Percentiles rank a stretch among this genome's conserved stretches.
phyloP scores from a whole-genome alignment of 2,329 filamentous ascomycete species.

The Penicillium sp. region DNA sequence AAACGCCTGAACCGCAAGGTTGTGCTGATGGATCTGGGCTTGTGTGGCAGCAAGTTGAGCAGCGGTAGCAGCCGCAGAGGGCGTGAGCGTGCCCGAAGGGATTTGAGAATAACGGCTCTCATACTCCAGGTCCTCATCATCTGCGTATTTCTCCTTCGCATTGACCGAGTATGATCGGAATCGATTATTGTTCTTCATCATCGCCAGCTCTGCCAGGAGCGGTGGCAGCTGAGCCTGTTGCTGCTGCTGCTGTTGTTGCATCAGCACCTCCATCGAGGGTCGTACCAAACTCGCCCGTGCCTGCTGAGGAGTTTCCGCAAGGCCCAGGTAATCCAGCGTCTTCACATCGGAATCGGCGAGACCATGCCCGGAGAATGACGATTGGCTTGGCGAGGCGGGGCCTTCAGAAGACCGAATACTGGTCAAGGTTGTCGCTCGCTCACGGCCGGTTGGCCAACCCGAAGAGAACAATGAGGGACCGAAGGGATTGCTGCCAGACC shows the following conservation, averaged over 20 bases:
- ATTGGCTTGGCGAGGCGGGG: conserved; percentile 79
- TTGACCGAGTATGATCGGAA: conserved; percentile 98
- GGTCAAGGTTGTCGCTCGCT: conserved; percentile 80
- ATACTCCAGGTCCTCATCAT: conserved; percentile 77
- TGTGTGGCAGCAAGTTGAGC: conserved; percentile 59
- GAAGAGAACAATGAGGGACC: conserved; percentile 84
- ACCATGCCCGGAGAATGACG: conserved; percentile 79
- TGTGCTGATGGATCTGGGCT: conserved; percentile 77
- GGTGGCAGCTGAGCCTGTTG: conserved; percentile 49
- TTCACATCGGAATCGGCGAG: conserved; percentile 82
- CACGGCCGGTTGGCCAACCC: conserved; percentile 75
- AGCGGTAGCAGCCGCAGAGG: conserved; percentile 53
- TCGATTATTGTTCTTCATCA: conserved; percentile 74
- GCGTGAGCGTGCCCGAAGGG: conserved; percentile 58
- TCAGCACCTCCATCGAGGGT: conserved; percentile 51
- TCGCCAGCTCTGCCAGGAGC: conserved; percentile 69
- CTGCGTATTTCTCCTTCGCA: conserved; percentile 94
- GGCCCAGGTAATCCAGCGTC: conserved; percentile 89
- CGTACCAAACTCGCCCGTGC: conserved; percentile 65
- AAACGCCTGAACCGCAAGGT: conserved; percentile 87
- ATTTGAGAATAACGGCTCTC: conserved; percentile 54
- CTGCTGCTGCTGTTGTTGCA: conserved; percentile 48
- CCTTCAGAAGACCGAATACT: conserved; percentile 86
- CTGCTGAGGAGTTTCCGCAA: conserved; percentile 88
- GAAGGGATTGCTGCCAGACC: conserved; percentile 60